Conservation (phyloP, 352 stramenopile genomes). For the Achlya hypogyna region DNA sequence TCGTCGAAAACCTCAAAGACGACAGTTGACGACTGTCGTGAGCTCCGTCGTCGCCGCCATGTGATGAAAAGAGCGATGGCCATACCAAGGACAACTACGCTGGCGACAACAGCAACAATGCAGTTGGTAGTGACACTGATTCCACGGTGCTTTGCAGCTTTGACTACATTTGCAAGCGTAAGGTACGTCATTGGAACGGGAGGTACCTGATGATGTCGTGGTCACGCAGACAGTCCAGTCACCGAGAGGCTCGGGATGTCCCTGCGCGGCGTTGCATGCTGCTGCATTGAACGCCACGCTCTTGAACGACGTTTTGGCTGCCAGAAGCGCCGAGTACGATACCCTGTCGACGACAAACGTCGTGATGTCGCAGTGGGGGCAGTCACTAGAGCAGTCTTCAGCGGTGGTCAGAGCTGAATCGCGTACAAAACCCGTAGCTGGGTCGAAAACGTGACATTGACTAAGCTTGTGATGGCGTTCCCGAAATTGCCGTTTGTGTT, state of each 20-base stretch:
- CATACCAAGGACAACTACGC: not conserved
- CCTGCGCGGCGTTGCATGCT: not conserved
- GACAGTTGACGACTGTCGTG: not conserved
- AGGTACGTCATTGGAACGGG: not conserved
- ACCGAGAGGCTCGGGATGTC: not conserved
- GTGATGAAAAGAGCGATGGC: not conserved
- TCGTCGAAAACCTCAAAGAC: constrained; percentile 1
- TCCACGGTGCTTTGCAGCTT: not conserved
- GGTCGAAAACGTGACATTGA: not conserved
- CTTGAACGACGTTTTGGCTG: not conserved
- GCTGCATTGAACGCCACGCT: not conserved
- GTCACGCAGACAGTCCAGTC: not conserved
- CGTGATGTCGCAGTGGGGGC: not conserved
- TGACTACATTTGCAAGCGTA: not conserved
- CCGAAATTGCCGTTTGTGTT: not conserved
- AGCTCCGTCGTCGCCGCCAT: not conserved
- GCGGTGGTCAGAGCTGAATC: not conserved
- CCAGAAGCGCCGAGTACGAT: not conserved
- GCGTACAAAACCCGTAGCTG: not conserved
- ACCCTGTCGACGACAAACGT: not conserved
- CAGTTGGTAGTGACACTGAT: not conserved
- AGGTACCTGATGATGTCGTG: not conserved
- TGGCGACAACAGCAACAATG: not conserved
- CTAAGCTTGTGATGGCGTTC: not conserved
- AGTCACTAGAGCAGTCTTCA: not conserved